Percentiles rank a stretch among this genome's conserved stretches.
These are phyloP conservation scores for Pseudovirgaria hyperparasitica DNA, from an alignment of 2,329 filamentous ascomycete genomes.

Conservation along the genomic window DNA sequence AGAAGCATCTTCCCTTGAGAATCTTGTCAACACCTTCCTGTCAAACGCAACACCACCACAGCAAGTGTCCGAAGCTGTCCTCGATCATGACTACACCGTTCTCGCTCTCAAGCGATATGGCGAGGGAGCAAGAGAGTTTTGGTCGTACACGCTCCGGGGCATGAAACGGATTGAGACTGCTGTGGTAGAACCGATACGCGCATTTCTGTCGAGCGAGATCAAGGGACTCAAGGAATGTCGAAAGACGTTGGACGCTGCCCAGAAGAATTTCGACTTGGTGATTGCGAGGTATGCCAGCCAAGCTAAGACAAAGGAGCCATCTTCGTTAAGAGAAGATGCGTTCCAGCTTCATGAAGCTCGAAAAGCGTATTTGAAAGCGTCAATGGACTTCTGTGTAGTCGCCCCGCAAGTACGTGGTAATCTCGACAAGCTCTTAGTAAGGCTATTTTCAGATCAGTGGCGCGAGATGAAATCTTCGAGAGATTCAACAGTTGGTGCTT, in stretches of 20 bases:
- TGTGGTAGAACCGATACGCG: slow-evolving; percentile 69
- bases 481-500: slow-evolving; percentile 48
- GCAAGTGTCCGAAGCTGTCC: slow-evolving; percentile 64
- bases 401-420: slow-evolving; percentile 74
- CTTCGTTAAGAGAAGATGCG: slow-evolving; percentile 81
- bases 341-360: slow-evolving; percentile 90
- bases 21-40: slow-evolving; percentile 65
- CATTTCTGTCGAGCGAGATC: slow-evolving; percentile 68
- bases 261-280: slow-evolving; percentile 72
- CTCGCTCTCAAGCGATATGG: slow-evolving; percentile 74
- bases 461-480: slow-evolving; percentile 65
- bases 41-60: slow-evolving; percentile 60
- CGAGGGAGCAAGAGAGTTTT: slow-evolving; percentile 80
- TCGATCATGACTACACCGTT: slow-evolving; percentile 92
- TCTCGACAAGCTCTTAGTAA: slow-evolving; percentile 76
- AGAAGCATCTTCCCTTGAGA: slow-evolving; percentile 64
- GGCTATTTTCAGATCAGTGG: slow-evolving; percentile 77
- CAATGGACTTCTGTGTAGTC: slow-evolving; percentile 83
- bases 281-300: slow-evolving; percentile 73
- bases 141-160: slow-evolving; percentile 59
- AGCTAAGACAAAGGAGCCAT: slow-evolving; percentile 88
- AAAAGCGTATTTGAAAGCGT: slow-evolving; percentile 80
- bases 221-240: slow-evolving; percentile 77
- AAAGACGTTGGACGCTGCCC: slow-evolving; percentile 60
- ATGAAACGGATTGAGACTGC: slow-evolving; percentile 66